Conservation (phyloP, 164 flowering plant species). For the Piper betle region DNA sequence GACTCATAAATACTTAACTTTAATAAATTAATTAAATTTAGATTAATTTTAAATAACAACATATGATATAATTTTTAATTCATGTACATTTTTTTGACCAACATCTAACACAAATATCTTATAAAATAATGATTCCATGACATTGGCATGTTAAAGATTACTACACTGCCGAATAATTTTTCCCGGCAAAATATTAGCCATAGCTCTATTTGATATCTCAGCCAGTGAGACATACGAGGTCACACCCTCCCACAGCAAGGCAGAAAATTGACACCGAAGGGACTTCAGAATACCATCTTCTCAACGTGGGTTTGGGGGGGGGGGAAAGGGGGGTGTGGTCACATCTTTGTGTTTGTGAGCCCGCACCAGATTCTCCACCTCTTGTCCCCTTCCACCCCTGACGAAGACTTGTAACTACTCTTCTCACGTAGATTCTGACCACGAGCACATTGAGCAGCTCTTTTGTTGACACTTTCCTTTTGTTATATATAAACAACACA, state of each 20-base stretch:
- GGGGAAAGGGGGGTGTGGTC: too few species aligned
- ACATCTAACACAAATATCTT: too few species aligned
- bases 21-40: too few species aligned
- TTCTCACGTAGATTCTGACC: conserved; percentile 2
- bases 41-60: too few species aligned
- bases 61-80: too few species aligned
- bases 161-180: too few species aligned
- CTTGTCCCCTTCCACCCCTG: conserved; percentile 1
- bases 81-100: too few species aligned
- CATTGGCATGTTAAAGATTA: too few species aligned
- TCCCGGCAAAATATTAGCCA: neutral
- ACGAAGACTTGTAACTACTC: conserved; percentile 15
- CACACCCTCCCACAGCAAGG: neutral
- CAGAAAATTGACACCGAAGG: neutral
- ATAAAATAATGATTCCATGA: too few species aligned
- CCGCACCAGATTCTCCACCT: conserved; percentile 11
- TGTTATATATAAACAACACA: neutral
- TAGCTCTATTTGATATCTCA: too few species aligned
- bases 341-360: conserved; percentile 1
- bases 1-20: too few species aligned
- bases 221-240: neutral
- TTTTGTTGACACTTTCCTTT: neutral
- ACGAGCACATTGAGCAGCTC: neutral
- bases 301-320: too few species aligned
- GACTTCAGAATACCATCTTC: conserved; percentile 1